Base-by-base conservation (phyloP, 1,284 basidiomycete species). In the Thecaphora thlaspeos region DNA sequence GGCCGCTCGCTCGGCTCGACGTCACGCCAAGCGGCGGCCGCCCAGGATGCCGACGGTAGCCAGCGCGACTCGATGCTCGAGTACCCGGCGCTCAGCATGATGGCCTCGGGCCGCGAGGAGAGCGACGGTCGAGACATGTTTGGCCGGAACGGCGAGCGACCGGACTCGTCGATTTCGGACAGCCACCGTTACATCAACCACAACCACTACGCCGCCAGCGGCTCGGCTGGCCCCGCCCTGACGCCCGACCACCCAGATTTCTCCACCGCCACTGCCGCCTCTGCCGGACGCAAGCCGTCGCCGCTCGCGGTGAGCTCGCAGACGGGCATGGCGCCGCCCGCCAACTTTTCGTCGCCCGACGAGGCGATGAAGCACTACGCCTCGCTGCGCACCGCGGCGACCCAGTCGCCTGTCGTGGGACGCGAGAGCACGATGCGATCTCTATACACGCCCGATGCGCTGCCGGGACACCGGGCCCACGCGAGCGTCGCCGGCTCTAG, bases 281-380 rank as follows among this genome's bases (percentile, higher is more conserved):
- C 26, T 11, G 17, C 37, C 9, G 43, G 41, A 15, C 32, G 49
- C 15, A 3, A 17, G 11, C 11, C 32, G 7, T 5, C 17, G 18
- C n/a, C 26, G 38, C 24, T 42, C 19, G 47, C 40, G 17, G 21
- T 22, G 32, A 42, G 34, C 32, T 9, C 49, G 19, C 62, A 63
- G 46, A 71, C 69, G 28, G 71, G 71, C 42, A 73, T 73, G 71
- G 61, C 64, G 14, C 64, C 71, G 9, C 66, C 71, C 38, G 46
- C 54, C 39, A 70, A 68, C 56, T 52, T 59, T 38, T 51, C 63
- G 22, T 70, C 67, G 48, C 71, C 71, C 2, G 71, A 73, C 48
- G 71, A 70, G 45, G 71, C 71, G 15, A 54, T 73, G 56, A 67
- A 63, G 51, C 68, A 71, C 46, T 72, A 74, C 47, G 71, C 70